Evolutionary conservation across 345 rosid species (phyloP).

Genomic region (Diplotaxis tenuifolia): DNA sequence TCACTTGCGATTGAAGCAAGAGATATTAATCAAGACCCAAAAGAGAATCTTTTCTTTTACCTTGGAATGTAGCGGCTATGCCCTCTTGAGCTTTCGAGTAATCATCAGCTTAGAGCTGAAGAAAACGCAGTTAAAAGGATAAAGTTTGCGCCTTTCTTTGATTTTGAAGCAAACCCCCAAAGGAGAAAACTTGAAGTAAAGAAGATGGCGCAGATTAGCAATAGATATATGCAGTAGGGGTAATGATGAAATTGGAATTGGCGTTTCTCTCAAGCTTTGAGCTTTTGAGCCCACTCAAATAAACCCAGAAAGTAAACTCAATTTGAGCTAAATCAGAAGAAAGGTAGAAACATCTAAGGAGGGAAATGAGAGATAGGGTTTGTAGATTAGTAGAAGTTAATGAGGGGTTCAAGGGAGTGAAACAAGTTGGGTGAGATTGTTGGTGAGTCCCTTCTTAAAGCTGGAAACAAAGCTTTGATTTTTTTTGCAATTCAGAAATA

Average conservation of each 20-base stretch:
- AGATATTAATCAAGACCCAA: constrained; percentile 28
- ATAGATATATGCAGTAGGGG: no score
- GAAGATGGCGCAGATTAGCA: constrained; percentile 36
- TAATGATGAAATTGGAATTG: constrained; percentile 40
- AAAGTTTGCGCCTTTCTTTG: constrained; percentile 37
- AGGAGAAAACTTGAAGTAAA: constrained; percentile 11
- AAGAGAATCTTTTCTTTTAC: constrained; percentile 28
- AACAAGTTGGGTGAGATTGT: constrained; percentile 48
- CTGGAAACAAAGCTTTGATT: constrained; percentile 73
- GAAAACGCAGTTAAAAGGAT: constrained; percentile 32
- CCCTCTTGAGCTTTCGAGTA: constrained; percentile 33
- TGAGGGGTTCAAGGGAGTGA: not conserved
- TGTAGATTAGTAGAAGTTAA: constrained; percentile 19
- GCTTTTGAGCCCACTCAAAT: constrained; percentile 13
- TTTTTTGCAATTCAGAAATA: constrained; percentile 59
- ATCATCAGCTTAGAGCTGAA: constrained; percentile 55
- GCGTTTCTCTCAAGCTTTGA: constrained; percentile 14
- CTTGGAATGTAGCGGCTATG: constrained; percentile 27
- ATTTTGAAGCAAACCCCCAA: constrained; percentile 37
- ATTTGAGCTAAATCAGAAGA: constrained; percentile 20
- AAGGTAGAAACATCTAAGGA: constrained; percentile 33
- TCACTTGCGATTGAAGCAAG: constrained; percentile 78
- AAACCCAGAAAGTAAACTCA: not conserved
- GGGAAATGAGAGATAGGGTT: constrained; percentile 10
- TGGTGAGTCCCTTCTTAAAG: constrained; percentile 57